Evolutionary conservation across 805 yeast genomes (phyloP).

Genomic region (Candida dajiaensis): DNA sequence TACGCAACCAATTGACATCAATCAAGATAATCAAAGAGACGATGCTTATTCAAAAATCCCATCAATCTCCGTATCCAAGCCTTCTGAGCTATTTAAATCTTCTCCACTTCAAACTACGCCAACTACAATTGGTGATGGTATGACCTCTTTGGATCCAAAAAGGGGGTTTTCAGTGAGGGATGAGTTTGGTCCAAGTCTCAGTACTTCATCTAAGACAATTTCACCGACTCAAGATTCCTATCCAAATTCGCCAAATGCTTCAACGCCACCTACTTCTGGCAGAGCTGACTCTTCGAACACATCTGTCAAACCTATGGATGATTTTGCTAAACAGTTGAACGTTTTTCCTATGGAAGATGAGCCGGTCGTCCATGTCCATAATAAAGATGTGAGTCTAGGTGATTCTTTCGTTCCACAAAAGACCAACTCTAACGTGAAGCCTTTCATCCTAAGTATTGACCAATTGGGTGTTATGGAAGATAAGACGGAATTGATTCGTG

Average conservation of each 20-base stretch:
- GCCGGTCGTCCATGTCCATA: not conserved
- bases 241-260: not conserved
- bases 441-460: slow-evolving; percentile 45
- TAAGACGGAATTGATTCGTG: slow-evolving; percentile 52
- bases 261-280: not conserved
- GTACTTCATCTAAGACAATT: not conserved
- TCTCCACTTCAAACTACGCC: not conserved
- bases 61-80: not conserved
- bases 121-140: not conserved
- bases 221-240: not conserved
- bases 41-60: not conserved
- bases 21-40: not conserved
- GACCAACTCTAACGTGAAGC: slow-evolving; percentile 6
- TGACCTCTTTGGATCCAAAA: not conserved
- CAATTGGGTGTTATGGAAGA: slow-evolving; percentile 59
- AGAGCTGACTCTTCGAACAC: not conserved
- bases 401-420: slow-evolving; percentile 16
- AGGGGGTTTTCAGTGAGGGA: not conserved
- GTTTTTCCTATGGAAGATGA: not conserved
- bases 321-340: not conserved
- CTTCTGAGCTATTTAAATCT: not conserved
- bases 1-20: slow-evolving; percentile 7
- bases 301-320: not conserved
- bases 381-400: slow-evolving; percentile 10
- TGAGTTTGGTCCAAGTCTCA: not conserved